Base-by-base conservation (phyloP, 495 filamentous ascomycete species). In the Thermothielavioides terrestris region DNA sequence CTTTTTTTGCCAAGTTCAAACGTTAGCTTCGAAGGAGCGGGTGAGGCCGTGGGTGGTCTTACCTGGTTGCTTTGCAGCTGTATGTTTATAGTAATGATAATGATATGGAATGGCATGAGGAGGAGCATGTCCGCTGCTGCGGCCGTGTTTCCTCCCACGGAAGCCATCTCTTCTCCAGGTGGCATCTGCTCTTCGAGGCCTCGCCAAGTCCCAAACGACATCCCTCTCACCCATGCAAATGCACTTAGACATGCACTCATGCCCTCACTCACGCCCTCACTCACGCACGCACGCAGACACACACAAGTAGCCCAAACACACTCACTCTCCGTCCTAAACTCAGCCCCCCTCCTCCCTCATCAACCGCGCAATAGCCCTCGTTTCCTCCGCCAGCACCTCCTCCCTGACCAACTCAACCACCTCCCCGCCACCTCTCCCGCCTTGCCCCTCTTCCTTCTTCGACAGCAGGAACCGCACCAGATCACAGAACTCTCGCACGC, bases 401-500 rank as follows among this genome's bases (percentile, higher is more conserved):
- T 64, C 50, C 37, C 55, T 35, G 6, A 66, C 66, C 30, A 46
- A 10, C 10, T 38, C 40, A 11, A 54, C 54, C 27, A 50, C 57
- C 49, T 59, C 50, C 18, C 37, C 43, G 15, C n/a, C 26, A 4
- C 32, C 49, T 14, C n/a, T 21, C n/a, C 27, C 27, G 25, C 43
- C 35, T 12, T 23, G 23, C 9, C 42, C 12, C 27, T 40, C 25
- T 18, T 42, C 21, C 36, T 52, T 25, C 28, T 50, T 32, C 9
- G 38, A 37, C 20, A 76, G 46, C 20, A 74, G 52, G 40, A 66
- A 62, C 27, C 68, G 58, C 50, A 68, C 65, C 49, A 61, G 63
- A 48, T 67, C 68, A 46, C 57, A 71, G 56, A 58, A 80, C 70
- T 73, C 75, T 48, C 59, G 66, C 52, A 75, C 66, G 46, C 30